Evolutionary conservation across 2,329 filamentous ascomycete genomes (phyloP), one percentile per base, ranked within the genome.

Genomic region (Westerdykella ornata): DNA sequence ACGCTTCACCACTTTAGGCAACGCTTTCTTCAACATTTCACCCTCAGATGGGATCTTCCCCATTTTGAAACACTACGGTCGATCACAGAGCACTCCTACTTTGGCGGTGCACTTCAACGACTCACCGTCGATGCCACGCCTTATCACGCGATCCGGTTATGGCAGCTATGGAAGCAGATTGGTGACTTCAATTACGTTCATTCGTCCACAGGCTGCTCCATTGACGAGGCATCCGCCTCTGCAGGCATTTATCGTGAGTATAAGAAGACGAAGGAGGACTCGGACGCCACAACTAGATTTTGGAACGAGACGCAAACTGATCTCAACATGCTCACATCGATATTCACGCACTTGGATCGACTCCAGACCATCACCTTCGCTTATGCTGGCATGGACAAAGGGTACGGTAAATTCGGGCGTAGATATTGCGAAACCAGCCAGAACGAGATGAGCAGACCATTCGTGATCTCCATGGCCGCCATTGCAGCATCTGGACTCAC

Each of bases 61-160:
- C 46, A 44, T 14, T 46, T 61, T 8, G 30, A 45, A 13, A 37
- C 16, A 13, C 37, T 59, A 5, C 35, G 49, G 7, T 41, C 48
- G 8, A 45, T 59, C 38, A 44, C 51, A 2, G 44, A 38, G 11
- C 45, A 55, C 37, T 9, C 38, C 5, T n/a, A 39, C 11, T 53
- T 59, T 22, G 52, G 52, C 12, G 14, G 30, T 30, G 39, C 42
- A 12, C 35, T 61, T 2, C 49, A 44, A 2, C 36, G 53, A 18
- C 49, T 62, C 5, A 38, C 52, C 28, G 49, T 63, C 13, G 54
- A 62, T 33, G 53, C 57, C 2, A 61, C 60, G 5, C 60, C 60
- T 0, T 33, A 43, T 7, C 44, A 56, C 32, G 51, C 55, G 0
- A 54, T 58, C 7, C 31, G 28, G 11, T 37, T 59, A 3, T 61